These are phyloP conservation scores for Pythium biforme DNA, from an alignment of 352 stramenopile genomes.

Conservation along the genomic window DNA sequence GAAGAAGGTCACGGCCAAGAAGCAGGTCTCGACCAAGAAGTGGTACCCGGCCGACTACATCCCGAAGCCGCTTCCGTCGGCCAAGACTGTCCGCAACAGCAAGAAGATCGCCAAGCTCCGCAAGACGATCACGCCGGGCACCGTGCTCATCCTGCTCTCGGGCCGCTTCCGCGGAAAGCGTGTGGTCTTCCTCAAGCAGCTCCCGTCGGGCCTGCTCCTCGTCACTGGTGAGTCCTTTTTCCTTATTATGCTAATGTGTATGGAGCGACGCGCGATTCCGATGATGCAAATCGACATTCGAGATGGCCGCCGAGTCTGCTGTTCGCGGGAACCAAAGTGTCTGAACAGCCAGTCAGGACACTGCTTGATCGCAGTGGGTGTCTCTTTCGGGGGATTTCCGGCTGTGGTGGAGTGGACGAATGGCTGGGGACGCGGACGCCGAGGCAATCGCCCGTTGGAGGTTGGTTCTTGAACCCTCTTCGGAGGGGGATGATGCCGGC, in stretches of 20 bases:
- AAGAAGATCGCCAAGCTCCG: slow-evolving; percentile 93
- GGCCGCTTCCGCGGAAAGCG: slow-evolving; percentile 98
- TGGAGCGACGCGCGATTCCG: slow-evolving; percentile 17
- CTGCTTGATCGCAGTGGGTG: slow-evolving; percentile 3
- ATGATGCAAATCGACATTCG: slow-evolving; percentile 36
- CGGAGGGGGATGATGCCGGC: background rate
- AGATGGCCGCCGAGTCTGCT: slow-evolving; percentile 25
- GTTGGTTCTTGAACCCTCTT: slow-evolving; percentile 1
- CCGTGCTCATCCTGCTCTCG: slow-evolving; percentile 97
- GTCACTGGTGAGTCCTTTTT: slow-evolving; percentile 68
- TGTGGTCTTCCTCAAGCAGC: slow-evolving; percentile 98
- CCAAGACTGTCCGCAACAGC: slow-evolving; percentile 77
- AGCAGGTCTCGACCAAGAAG: slow-evolving; percentile 41
- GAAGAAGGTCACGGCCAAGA: slow-evolving; percentile 30
- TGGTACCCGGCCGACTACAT: slow-evolving; percentile 78
- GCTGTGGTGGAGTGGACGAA: background rate
- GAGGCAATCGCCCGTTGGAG: slow-evolving; percentile 5
- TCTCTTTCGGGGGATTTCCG: background rate
- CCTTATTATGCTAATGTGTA: background rate
- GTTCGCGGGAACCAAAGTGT: slow-evolving; percentile 12
- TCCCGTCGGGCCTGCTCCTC: slow-evolving; percentile 94
- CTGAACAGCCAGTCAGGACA: slow-evolving; percentile 1
- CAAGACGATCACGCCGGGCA: slow-evolving; percentile 95
- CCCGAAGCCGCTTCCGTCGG: slow-evolving; percentile 65
- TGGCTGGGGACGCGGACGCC: slow-evolving; percentile 7